These are phyloP conservation scores for Atalantia buxifolia DNA, from an alignment of 345 rosid species.

Conservation along the genomic window DNA sequence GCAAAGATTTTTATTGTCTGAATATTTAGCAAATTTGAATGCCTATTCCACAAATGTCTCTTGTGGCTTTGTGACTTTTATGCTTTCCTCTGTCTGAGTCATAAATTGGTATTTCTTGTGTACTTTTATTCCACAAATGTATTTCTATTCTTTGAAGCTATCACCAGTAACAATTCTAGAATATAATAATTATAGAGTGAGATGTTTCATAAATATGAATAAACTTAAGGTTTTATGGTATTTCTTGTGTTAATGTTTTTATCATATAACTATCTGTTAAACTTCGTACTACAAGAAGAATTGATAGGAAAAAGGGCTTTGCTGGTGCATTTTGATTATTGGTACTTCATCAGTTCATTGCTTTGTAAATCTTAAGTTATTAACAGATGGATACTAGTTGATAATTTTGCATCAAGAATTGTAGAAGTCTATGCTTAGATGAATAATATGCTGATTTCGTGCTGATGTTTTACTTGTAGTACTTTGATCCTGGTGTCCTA, in stretches of 20 bases:
- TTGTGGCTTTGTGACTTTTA: not conserved
- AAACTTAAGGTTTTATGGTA: not conserved
- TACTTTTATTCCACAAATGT: no score
- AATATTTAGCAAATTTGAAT: not conserved
- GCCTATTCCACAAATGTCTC: not conserved
- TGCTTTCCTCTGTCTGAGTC: not conserved
- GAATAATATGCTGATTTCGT: not conserved
- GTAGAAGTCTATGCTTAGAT: not conserved
- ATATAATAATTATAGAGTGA: not conserved
- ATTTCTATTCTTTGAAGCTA: slow-evolving; percentile 2
- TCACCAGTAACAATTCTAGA: not conserved
- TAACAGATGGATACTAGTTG: slow-evolving; percentile 8
- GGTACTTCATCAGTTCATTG: not conserved
- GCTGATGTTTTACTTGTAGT: not conserved
- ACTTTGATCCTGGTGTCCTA: not conserved
- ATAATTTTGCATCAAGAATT: not conserved
- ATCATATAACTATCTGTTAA: not conserved
- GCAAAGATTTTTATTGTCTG: not conserved
- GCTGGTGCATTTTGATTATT: slow-evolving; percentile 6
- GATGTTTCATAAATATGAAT: not conserved
- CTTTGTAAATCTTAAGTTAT: slow-evolving; percentile 9
- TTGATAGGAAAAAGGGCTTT: not conserved
- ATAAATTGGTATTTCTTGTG: no score
- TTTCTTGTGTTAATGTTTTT: slow-evolving; percentile 5
- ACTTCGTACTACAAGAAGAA: not conserved